A percentile compares a stretch with the other conserved stretches of the same genome.
phyloP scores from a whole-genome alignment of 805 yeast species.

The Cyberlindnera mycetangii region DNA sequence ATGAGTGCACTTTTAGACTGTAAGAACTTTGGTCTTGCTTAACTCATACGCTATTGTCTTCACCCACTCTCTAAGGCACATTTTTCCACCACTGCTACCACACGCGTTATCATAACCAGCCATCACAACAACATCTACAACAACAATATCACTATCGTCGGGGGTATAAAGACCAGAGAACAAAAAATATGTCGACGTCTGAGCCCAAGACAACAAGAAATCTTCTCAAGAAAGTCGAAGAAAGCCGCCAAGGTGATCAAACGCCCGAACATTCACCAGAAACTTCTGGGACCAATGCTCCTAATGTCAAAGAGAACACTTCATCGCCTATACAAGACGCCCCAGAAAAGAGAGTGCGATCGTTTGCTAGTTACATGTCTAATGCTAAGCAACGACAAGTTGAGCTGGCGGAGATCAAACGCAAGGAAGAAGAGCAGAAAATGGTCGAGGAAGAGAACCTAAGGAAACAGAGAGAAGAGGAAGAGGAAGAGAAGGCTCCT shows the following conservation, averaged over 20 bases:
- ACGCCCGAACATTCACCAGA: background rate
- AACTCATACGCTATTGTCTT: too few species aligned
- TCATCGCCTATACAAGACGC: background rate
- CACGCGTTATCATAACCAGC: constrained; percentile 9
- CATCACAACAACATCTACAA: constrained; percentile 26
- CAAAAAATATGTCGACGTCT: constrained; percentile 5
- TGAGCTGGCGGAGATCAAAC: constrained; percentile 9
- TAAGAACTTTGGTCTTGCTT: background rate
- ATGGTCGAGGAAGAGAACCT: constrained; percentile 1
- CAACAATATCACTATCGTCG: too few species aligned
- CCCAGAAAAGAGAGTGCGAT: constrained; percentile 11
- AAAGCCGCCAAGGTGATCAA: constrained; percentile 26
- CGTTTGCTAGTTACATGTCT: constrained; percentile 16
- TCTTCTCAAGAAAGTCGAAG: constrained; percentile 35
- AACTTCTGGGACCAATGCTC: background rate
- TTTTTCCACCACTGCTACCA: background rate
- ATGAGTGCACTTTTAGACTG: background rate
- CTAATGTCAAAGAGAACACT: constrained; percentile 23
- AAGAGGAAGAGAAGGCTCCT: background rate
- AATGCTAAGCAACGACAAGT: constrained; percentile 14
- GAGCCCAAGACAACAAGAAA: constrained; percentile 30
- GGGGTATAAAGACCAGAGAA: too few species aligned
- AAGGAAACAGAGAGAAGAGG: constrained; percentile 1
- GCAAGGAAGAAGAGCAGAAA: constrained; percentile 8
- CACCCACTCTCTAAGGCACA: background rate